Evolutionary conservation across 108 stramenopile species (phyloP).

Genomic region (Discostella pseudostelligera): DNA sequence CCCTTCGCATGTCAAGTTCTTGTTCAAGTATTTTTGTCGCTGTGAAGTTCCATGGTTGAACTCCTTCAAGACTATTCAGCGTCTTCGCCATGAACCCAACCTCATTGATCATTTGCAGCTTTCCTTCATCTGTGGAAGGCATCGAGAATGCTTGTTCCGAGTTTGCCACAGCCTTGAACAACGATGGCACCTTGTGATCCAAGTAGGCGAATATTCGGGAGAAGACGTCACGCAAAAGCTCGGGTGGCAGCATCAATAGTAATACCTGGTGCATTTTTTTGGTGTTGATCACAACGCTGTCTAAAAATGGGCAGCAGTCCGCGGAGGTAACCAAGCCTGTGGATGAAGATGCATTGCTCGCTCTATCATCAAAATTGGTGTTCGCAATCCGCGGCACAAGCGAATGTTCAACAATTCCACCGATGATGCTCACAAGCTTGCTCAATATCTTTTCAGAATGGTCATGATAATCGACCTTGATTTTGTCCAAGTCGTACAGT

Average conservation of each 20-base stretch:
- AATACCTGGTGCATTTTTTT: slow-evolving; percentile 95
- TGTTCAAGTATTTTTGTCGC: slow-evolving; percentile 67
- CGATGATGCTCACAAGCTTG: slow-evolving; percentile 96
- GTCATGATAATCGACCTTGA: slow-evolving; percentile 84
- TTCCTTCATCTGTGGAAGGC: slow-evolving; percentile 73
- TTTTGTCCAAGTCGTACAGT: slow-evolving; percentile 88
- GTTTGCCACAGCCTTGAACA: slow-evolving; percentile 52
- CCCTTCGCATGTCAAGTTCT: slow-evolving; percentile 49
- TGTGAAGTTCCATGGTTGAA: slow-evolving; percentile 84
- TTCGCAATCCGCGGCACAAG: slow-evolving; percentile 64
- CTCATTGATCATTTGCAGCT: slow-evolving; percentile 67
- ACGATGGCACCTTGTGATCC: slow-evolving; percentile 73
- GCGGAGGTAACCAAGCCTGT: slow-evolving; percentile 16
- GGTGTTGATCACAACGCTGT: slow-evolving; percentile 84
- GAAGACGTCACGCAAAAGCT: slow-evolving; percentile 92
- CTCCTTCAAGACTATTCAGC: slow-evolving; percentile 67
- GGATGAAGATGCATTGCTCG: slow-evolving; percentile 26
- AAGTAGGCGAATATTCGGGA: slow-evolving; percentile 89
- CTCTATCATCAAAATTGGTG: slow-evolving; percentile 76
- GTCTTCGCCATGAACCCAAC: slow-evolving; percentile 60
- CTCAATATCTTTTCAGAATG: slow-evolving; percentile 91
- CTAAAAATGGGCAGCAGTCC: slow-evolving; percentile 80
- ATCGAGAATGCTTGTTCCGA: slow-evolving; percentile 50
- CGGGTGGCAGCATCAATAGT: slow-evolving; percentile 77
- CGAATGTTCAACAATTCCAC: slow-evolving; percentile 89